Conservation (phyloP, 2,329 filamentous ascomycete genomes). For the Talaromyces sp. region DNA sequence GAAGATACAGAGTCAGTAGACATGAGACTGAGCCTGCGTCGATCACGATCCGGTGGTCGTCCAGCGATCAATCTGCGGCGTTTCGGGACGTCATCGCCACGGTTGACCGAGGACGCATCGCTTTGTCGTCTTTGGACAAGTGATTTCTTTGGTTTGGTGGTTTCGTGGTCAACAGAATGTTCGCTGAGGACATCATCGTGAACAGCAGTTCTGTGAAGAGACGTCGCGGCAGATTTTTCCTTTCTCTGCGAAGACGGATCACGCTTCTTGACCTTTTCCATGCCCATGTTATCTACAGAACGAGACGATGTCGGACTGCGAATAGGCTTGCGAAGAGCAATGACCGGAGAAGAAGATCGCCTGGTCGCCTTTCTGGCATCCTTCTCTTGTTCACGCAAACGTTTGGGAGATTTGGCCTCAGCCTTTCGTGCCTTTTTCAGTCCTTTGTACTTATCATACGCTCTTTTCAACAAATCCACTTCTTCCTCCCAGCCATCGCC, state of each 20-base stretch:
- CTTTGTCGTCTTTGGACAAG: constrained; percentile 28
- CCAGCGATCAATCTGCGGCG: constrained; percentile 41
- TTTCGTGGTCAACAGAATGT: constrained; percentile 34
- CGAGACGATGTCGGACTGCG: constrained; percentile 30
- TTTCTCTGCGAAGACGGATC: constrained; percentile 13
- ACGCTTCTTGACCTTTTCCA: constrained; percentile 22
- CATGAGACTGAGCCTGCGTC: constrained; percentile 34
- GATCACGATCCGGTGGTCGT: constrained; percentile 37
- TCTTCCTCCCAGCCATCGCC: constrained; percentile 91
- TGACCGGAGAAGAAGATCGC: constrained; percentile 39
- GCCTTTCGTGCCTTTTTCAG: constrained; percentile 34
- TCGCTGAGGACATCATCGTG: constrained; percentile 25
- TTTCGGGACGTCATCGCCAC: constrained; percentile 36
- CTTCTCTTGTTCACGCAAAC: constrained; percentile 39
- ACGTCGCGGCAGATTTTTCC: constrained; percentile 6
- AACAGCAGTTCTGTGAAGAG: constrained; percentile 25
- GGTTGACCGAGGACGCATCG: constrained; percentile 27
- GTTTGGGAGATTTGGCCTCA: constrained; percentile 37
- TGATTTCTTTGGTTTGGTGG: constrained; percentile 29
- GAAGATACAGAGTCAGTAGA: constrained; percentile 41
- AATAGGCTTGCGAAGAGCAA: constrained; percentile 29
- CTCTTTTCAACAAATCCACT: constrained; percentile 71
- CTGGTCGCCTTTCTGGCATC: constrained; percentile 33
- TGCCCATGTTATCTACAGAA: constrained; percentile 26
- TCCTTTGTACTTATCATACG: constrained; percentile 40